Evolutionary conservation across 805 yeast species (phyloP).

Genomic region (Candida parachauliodes): DNA sequence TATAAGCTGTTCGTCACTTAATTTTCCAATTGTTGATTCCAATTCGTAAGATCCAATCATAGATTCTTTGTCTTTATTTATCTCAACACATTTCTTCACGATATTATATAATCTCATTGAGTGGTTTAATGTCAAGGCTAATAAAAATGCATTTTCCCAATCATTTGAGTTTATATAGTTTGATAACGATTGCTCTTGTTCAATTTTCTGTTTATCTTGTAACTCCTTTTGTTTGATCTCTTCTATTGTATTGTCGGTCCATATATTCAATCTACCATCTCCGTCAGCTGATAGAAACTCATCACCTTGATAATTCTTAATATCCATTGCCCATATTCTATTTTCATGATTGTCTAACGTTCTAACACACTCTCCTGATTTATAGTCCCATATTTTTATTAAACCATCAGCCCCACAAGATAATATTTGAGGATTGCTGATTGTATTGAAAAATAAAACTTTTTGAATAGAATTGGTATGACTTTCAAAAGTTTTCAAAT

Average conservation of each 20-base stretch:
- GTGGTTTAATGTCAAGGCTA: constrained; percentile 84
- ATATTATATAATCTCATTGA: constrained; percentile 86
- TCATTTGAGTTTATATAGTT: constrained; percentile 70
- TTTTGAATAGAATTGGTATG: constrained; percentile 91
- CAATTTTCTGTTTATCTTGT: constrained; percentile 55
- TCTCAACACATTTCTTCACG: constrained; percentile 54
- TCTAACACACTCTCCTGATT: constrained; percentile 68
- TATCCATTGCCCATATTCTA: constrained; percentile 87
- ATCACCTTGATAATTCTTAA: constrained; percentile 48
- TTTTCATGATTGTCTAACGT: constrained; percentile 91
- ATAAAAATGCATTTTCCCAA: constrained; percentile 84
- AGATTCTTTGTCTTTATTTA: constrained; percentile 47
- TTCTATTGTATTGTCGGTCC: constrained; percentile 87
- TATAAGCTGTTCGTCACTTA: constrained; percentile 58
- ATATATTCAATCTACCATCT: constrained; percentile 84
- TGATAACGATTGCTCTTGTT: constrained; percentile 82
- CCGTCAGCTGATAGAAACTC: constrained; percentile 86
- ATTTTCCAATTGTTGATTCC: constrained; percentile 56
- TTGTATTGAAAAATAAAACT: constrained; percentile 59
- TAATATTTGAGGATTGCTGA: constrained; percentile 55
- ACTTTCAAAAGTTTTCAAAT: constrained; percentile 85
- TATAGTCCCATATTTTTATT: constrained; percentile 82
- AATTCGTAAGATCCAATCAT: constrained; percentile 54
- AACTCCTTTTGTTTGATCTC: constrained; percentile 51
- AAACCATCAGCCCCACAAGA: constrained; percentile 94